A percentile compares a stretch with the other conserved stretches of the same genome.
Conservation (phyloP, 805 yeast genomes). For the Hanseniaspora nectarophila region DNA sequence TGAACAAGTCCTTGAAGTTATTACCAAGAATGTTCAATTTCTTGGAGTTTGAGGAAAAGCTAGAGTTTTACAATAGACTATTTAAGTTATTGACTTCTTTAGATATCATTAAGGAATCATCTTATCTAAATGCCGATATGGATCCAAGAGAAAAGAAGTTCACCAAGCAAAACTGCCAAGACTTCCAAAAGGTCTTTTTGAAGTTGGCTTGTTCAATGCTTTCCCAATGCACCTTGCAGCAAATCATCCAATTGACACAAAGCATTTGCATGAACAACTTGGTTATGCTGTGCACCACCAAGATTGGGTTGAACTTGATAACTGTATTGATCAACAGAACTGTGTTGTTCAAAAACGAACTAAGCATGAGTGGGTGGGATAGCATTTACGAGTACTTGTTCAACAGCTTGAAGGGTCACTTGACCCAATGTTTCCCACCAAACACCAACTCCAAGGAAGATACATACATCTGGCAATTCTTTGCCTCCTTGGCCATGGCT, state of each 20-base stretch:
- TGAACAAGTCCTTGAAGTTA: constrained; percentile 78
- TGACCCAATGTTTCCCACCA: constrained; percentile 74
- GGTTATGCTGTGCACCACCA: constrained; percentile 36
- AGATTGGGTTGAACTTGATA: constrained; percentile 73
- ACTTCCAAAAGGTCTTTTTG: constrained; percentile 68
- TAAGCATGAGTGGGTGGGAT: constrained; percentile 48
- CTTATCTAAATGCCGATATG: constrained; percentile 42
- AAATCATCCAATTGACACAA: constrained; percentile 11
- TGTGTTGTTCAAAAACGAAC: constrained; percentile 78
- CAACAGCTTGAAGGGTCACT: constrained; percentile 63
- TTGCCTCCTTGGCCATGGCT: constrained; percentile 85
- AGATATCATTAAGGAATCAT: constrained; percentile 65
- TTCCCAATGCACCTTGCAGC: constrained; percentile 17
- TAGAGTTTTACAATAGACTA: constrained; percentile 63
- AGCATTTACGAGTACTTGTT: constrained; percentile 71
- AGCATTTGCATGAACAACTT: constrained; percentile 17
- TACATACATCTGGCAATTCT: constrained; percentile 89
- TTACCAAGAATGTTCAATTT: constrained; percentile 82
- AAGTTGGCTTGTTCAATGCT: constrained; percentile 61
- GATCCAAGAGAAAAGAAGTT: constrained; percentile 39
- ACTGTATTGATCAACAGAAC: constrained; percentile 88
- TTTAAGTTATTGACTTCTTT: constrained; percentile 71
- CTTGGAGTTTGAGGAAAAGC: constrained; percentile 60
- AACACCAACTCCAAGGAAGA: constrained; percentile 20
- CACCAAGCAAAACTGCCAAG: constrained; percentile 37